phyloP scores from a whole-genome alignment of 768 basidiomycete genomes.

The Amyloporia xantha region DNA sequence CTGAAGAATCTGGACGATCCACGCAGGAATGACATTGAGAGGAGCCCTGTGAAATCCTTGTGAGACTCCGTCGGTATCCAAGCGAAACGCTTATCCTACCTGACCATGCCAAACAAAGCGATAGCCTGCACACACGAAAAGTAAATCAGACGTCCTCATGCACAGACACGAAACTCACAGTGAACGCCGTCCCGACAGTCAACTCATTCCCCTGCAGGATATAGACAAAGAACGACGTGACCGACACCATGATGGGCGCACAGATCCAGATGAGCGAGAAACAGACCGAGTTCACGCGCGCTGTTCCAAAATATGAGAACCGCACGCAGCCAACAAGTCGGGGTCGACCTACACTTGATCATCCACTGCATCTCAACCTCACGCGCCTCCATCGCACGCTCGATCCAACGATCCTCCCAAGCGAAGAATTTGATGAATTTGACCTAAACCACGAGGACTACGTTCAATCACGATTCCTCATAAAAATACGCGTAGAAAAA shows the following conservation, averaged over 20 bases:
- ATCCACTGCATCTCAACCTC: constrained; percentile 71
- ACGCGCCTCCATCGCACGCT: constrained; percentile 55
- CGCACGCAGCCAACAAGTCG: background rate
- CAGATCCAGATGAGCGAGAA: constrained; percentile 68
- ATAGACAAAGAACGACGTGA: constrained; percentile 72
- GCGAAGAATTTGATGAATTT: constrained; percentile 85
- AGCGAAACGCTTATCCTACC: constrained; percentile 29
- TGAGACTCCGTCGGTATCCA: too few relatives aligned
- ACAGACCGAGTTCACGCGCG: constrained; percentile 64
- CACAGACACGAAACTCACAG: constrained; percentile 35
- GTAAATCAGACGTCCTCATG: background rate
- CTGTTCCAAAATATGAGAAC: constrained; percentile 24
- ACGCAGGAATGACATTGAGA: constrained; percentile 73
- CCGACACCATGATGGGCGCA: constrained; percentile 75
- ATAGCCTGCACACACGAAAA: constrained; percentile 43
- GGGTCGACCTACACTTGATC: constrained; percentile 45
- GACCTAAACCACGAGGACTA: constrained; percentile 19
- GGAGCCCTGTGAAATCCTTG: constrained; percentile 48
- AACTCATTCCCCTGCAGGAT: constrained; percentile 68
- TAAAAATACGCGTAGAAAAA: constrained; percentile 26
- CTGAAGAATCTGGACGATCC: constrained; percentile 72
- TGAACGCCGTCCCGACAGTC: constrained; percentile 78
- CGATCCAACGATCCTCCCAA: constrained; percentile 74
- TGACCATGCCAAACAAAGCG: constrained; percentile 80
- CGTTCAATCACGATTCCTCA: constrained; percentile 20